These are phyloP conservation scores for Cinnamomum micranthum DNA, from an alignment of 164 flowering plant species.

Conservation along the genomic window DNA sequence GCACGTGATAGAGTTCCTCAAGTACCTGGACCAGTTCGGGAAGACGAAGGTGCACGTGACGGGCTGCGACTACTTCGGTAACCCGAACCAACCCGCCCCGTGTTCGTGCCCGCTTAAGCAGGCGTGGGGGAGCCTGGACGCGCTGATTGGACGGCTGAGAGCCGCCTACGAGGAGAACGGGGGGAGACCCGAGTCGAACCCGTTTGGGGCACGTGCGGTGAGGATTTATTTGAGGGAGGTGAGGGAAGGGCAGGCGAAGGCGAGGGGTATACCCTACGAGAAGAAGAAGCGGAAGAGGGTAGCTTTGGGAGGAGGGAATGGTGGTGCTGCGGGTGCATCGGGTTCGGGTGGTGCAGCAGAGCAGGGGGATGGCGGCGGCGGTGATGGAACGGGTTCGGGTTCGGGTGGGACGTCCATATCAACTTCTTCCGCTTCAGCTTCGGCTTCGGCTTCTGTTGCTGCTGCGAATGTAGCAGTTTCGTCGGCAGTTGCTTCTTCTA, in stretches of 20 bases:
- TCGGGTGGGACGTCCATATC: background rate
- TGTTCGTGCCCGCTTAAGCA: constrained; percentile 39
- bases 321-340: background rate
- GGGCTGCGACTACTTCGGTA: constrained; percentile 33
- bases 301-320: background rate
- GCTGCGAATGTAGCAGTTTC: background rate
- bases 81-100: constrained; percentile 30
- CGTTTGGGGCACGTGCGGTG: constrained; percentile 34
- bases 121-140: constrained; percentile 45
- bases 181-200: constrained; percentile 33
- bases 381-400: no score
- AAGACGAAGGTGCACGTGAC: constrained; percentile 35
- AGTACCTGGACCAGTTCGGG: constrained; percentile 41
- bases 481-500: background rate
- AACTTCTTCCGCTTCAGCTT: background rate
- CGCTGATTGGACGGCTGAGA: constrained; percentile 36
- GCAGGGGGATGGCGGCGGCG: background rate
- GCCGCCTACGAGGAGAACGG: constrained; percentile 45
- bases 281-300: constrained; percentile 38
- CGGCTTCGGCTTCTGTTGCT: background rate
- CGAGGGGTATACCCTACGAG: constrained; percentile 38
- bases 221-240: constrained; percentile 34
- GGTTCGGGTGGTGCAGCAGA: background rate
- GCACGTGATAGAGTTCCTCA: constrained; percentile 36
- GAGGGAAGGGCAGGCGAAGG: constrained; percentile 34